phyloP scores from a whole-genome alignment of 176 grass and related monocot genomes.

The Avena sativa region DNA sequence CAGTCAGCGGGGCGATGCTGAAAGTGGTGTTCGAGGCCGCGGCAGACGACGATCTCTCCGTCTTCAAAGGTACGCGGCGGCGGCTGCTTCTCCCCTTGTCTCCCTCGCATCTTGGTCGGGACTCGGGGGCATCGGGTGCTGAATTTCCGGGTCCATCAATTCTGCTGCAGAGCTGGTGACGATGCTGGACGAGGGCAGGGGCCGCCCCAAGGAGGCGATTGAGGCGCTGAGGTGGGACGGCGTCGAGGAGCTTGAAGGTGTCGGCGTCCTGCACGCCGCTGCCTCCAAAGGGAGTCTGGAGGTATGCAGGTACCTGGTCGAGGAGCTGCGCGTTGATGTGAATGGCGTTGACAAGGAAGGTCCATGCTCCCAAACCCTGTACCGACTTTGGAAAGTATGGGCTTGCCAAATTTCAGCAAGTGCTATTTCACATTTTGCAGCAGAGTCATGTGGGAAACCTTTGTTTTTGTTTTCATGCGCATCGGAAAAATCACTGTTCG shows the following conservation, averaged over 20 bases:
- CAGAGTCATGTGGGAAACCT: neutral
- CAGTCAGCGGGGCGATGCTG: neutral
- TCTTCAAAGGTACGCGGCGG: neutral
- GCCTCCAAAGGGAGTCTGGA: neutral
- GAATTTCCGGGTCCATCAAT: neutral
- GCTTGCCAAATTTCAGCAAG: too few relatives aligned
- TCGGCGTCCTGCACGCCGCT: conserved; percentile 22
- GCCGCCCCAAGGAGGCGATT: too few relatives aligned
- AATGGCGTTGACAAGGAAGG: neutral
- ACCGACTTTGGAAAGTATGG: neutral
- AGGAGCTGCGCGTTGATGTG: conserved; percentile 12
- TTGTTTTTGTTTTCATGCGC: too few relatives aligned
- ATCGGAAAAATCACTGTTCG: too few relatives aligned
- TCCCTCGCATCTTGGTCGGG: neutral
- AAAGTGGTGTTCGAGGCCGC: neutral
- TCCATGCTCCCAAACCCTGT: neutral
- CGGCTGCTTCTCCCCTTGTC: neutral
- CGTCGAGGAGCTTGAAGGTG: neutral
- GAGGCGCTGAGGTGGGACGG: too few relatives aligned
- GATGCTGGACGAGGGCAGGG: too few relatives aligned
- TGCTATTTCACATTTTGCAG: neutral
- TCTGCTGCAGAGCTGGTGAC: neutral
- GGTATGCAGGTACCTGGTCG: conserved; percentile 27
- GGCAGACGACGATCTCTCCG: neutral
- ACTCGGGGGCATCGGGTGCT: neutral